Base-by-base conservation (phyloP, 805 yeast genomes). In the Wickerhamiella kazuoi region DNA sequence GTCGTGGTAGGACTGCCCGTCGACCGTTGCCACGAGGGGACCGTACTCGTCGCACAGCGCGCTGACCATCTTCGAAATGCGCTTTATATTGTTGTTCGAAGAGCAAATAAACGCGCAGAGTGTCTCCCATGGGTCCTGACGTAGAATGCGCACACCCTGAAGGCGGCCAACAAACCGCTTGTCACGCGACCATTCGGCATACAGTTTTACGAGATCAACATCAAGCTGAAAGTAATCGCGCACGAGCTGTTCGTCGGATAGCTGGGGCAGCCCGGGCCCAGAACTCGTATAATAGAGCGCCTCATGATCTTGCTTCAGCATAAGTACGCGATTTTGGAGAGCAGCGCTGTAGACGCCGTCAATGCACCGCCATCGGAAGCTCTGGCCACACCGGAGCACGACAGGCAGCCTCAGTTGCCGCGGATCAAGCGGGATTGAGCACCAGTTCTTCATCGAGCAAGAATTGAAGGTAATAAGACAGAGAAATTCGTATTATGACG, bases 121-220 rank as follows among this genome's bases (percentile, higher is more conserved):
- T 33, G 87, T 83, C 49, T 90, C 98, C 97, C 97, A 90, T 0
- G 98, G 97, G 46, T 87, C 95, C 56, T 90, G 97, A 29, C 86
- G 67, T 21, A 90, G 65, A 45, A 87, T 82, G 23, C 98, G 62
- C 16, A 87, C 74, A 0, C 96, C 97, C 3, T 63, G 63, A 40
- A 73, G 72, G 13, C 38, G 44, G 28, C 36, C 37, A 2, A 40
- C 31, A 34, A 53, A 53, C 37, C 55, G 57, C 35, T 83, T 93
- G 16, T 58, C 65, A 1, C 45, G 41, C 2, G 65, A 47, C 95
- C 97, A 86, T 16, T 68, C 62, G 1, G 50, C 42, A 51, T 79
- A 78, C 9, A 86, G 61, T 0, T 61, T 56, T 2, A 51, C 53
- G 21, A 84, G 56, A 16, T 71, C 65, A 2, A 78, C 66, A 7